These are phyloP conservation scores for Hypoxylon sp. DNA, from an alignment of 2,329 filamentous ascomycete species.

Conservation along the genomic window DNA sequence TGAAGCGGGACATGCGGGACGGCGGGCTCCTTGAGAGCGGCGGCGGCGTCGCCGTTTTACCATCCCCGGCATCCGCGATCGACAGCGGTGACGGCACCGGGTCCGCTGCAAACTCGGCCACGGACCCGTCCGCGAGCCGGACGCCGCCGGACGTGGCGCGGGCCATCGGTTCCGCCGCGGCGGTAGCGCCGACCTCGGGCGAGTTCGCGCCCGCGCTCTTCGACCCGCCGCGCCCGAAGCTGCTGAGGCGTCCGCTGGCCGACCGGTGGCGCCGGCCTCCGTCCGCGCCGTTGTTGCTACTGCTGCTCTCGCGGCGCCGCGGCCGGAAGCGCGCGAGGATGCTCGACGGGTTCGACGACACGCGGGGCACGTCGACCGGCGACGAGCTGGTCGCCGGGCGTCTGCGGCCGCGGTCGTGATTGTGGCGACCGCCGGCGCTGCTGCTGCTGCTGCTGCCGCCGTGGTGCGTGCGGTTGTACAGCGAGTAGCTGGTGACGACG, in stretches of 20 bases:
- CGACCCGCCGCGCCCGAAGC: neutral
- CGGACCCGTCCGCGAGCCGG: constrained; percentile 38
- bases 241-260: constrained; percentile 16
- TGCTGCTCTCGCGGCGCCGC: constrained; percentile 6
- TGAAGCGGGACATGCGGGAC: constrained; percentile 9
- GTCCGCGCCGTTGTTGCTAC: neutral
- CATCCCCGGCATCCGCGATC: too few relatives aligned
- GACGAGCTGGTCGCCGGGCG: constrained; percentile 9
- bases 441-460: too few relatives aligned
- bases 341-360: neutral
- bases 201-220: neutral
- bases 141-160: constrained; percentile 42
- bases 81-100: constrained; percentile 19
- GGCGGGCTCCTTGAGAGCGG: constrained; percentile 3
- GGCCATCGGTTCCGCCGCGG: constrained; percentile 35
- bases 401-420: constrained; percentile 20
- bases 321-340: constrained; percentile 13
- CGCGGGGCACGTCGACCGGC: neutral
- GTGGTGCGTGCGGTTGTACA: constrained; percentile 35
- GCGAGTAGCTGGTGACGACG: constrained; percentile 42
- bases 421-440: too few relatives aligned
- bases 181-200: neutral
- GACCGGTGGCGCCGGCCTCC: constrained; percentile 16
- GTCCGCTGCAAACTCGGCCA: constrained; percentile 44
- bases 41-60: neutral